Percentiles rank a stretch among this genome's conserved stretches.
Evolutionary conservation across 2,329 filamentous ascomycete species (phyloP).

Genomic region (Penicillium frequentans): DNA sequence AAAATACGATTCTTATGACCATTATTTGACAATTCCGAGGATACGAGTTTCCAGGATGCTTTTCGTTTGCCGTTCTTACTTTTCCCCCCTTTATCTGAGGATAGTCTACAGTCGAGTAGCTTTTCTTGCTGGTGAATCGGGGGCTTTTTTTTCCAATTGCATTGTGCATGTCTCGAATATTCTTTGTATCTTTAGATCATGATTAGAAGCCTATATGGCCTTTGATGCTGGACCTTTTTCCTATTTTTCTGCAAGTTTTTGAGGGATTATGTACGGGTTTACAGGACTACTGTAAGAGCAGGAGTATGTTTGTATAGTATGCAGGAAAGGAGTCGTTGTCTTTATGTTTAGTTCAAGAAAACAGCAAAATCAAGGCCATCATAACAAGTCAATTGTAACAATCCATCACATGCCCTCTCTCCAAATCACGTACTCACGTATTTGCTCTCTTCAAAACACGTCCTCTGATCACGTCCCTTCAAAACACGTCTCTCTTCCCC

Average conservation of each 20-base stretch:
- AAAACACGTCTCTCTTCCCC: no score
- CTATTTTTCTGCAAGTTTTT: background rate
- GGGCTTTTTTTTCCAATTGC: background rate
- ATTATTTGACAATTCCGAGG: constrained; percentile 8
- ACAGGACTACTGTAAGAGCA: background rate
- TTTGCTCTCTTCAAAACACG: no score
- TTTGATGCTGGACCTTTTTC: constrained; percentile 8
- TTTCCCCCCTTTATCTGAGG: background rate
- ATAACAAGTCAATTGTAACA: no score
- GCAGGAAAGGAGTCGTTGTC: no score
- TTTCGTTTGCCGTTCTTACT: constrained; percentile 3
- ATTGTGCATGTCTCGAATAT: background rate
- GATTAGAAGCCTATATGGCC: constrained; percentile 1
- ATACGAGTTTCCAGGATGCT: background rate
- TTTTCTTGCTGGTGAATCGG: background rate
- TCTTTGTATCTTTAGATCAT: background rate
- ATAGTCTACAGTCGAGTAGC: background rate
- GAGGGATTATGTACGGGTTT: background rate
- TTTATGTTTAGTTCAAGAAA: no score
- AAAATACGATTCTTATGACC: constrained; percentile 27
- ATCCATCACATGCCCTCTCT: no score
- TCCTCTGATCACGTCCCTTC: no score
- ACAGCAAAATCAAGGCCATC: no score
- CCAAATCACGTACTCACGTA: no score
- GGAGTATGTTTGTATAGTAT: no score